Conservation (phyloP, 2,329 filamentous ascomycete species). For the Curvularia sp. region DNA sequence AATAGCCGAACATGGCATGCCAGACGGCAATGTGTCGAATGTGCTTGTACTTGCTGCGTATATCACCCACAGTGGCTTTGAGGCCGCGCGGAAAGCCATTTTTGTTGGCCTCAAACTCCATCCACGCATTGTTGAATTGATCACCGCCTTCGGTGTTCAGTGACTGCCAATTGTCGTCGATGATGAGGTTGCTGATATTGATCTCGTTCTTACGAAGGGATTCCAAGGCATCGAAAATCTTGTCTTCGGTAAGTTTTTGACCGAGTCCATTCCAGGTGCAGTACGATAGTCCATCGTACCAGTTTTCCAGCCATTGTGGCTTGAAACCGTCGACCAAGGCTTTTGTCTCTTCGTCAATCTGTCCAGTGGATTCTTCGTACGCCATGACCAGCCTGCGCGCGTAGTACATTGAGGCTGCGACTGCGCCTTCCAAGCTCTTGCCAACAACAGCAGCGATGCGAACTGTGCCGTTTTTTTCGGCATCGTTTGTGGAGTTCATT, state of each 20-base stretch:
- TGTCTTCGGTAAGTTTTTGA: conserved; percentile 79
- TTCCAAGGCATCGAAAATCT: conserved; percentile 77
- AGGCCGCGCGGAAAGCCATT: conserved; percentile 81
- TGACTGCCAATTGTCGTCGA: conserved; percentile 87
- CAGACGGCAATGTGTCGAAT: conserved; percentile 89
- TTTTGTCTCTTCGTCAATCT: conserved; percentile 57
- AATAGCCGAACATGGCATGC: conserved; percentile 73
- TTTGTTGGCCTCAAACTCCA: conserved; percentile 83
- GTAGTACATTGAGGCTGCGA: conserved; percentile 85
- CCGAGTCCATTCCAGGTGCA: conserved; percentile 97
- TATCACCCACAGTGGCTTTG: conserved; percentile 70
- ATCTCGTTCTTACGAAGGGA: conserved; percentile 74
- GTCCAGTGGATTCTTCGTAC: conserved; percentile 53
- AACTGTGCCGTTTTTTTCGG: conserved; percentile 60
- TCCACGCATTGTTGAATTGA: conserved; percentile 62
- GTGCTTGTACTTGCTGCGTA: conserved; percentile 72
- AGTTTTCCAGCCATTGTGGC: conserved; percentile 77
- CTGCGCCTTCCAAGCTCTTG: conserved; percentile 74
- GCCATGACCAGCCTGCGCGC: conserved; percentile 70
- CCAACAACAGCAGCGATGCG: conserved; percentile 75
- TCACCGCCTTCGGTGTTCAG: conserved; percentile 56
- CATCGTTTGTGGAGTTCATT: conserved; percentile 76
- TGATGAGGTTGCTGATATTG: conserved; percentile 82
- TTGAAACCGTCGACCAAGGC: conserved; percentile 59
- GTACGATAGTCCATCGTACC: conserved; percentile 92